phyloP scores from a whole-genome alignment of 345 rosid genomes.

The Euphorbia lathyris region DNA sequence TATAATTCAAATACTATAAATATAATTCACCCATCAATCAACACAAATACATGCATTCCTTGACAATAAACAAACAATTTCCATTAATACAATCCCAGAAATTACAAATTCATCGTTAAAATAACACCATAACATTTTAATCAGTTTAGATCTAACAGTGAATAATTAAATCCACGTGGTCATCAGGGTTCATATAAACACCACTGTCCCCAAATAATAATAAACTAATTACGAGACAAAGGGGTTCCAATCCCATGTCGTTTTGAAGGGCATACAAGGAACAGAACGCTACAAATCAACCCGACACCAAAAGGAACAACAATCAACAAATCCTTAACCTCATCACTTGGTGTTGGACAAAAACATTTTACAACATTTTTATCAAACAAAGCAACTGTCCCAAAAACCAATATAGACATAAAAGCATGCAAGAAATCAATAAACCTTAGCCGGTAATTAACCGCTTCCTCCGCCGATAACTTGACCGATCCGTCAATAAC shows the following conservation, averaged over 20 bases:
- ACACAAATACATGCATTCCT: too few relatives aligned
- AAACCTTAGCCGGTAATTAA: constrained; percentile 40
- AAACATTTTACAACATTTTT: constrained; percentile 61
- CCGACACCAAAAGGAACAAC: constrained; percentile 50
- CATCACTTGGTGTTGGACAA: constrained; percentile 46
- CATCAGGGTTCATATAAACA: too few relatives aligned
- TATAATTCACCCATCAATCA: too few relatives aligned
- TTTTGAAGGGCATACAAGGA: constrained; percentile 53
- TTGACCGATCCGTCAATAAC: constrained; percentile 45
- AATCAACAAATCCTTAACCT: constrained; percentile 37
- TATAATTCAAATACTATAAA: too few relatives aligned
- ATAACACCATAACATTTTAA: too few relatives aligned
- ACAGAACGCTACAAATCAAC: constrained; percentile 43
- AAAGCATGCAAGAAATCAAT: constrained; percentile 64
- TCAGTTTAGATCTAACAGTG: too few relatives aligned
- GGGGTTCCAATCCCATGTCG: constrained; percentile 78
- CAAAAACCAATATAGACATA: constrained; percentile 54
- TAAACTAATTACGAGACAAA: constrained; percentile 30
- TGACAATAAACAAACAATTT: neutral
- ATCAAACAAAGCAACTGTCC: constrained; percentile 56
- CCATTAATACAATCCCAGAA: neutral
- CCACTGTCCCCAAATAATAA: neutral
- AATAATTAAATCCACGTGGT: too few relatives aligned
- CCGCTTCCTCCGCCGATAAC: constrained; percentile 37
- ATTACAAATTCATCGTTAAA: neutral